phyloP scores from a whole-genome alignment of 768 basidiomycete genomes.

The Gloeophyllum trabeum region DNA sequence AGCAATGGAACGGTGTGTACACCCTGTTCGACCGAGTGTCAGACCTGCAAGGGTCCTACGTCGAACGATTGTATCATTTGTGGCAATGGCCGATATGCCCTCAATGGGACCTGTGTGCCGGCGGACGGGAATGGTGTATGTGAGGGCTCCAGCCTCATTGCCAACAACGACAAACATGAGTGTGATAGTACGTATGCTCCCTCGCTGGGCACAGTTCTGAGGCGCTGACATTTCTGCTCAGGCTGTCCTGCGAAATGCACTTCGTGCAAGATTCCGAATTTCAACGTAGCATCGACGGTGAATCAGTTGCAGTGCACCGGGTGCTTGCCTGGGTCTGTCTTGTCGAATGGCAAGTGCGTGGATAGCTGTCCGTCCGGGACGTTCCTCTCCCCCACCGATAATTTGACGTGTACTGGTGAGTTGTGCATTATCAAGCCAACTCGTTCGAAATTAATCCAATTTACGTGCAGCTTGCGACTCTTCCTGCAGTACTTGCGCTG shows the following conservation, averaged over 20 bases:
- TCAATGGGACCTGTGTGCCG: conserved; percentile 63
- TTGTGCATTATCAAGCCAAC: conserved; percentile 3
- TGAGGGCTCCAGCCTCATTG: conserved; percentile 55
- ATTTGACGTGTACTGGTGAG: conserved; percentile 65
- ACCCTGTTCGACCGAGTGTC: conserved; percentile 53
- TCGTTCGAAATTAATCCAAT: conserved; percentile 4
- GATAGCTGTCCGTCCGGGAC: conserved; percentile 61
- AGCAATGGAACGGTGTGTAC: conserved; percentile 41
- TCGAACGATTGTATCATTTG: conserved; percentile 69
- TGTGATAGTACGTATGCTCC: conserved; percentile 59
- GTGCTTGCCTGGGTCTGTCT: conserved; percentile 67
- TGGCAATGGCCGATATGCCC: conserved; percentile 42
- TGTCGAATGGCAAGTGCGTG: conserved; percentile 63
- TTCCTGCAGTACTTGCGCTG: conserved; percentile 62
- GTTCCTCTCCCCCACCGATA: conserved; percentile 62
- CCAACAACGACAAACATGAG: conserved; percentile 71
- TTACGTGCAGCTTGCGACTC: conserved; percentile 48
- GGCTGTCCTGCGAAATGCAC: conserved; percentile 81
- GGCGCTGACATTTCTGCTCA: conserved; percentile 16
- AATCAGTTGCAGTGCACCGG: conserved; percentile 61
- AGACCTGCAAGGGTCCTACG: conserved; percentile 56
- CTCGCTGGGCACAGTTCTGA: not conserved
- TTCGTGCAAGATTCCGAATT: conserved; percentile 63
- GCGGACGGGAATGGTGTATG: conserved; percentile 64
- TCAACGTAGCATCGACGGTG: conserved; percentile 55